Conservation (phyloP, 352 stramenopile genomes). For the Pythium monospermum region DNA sequence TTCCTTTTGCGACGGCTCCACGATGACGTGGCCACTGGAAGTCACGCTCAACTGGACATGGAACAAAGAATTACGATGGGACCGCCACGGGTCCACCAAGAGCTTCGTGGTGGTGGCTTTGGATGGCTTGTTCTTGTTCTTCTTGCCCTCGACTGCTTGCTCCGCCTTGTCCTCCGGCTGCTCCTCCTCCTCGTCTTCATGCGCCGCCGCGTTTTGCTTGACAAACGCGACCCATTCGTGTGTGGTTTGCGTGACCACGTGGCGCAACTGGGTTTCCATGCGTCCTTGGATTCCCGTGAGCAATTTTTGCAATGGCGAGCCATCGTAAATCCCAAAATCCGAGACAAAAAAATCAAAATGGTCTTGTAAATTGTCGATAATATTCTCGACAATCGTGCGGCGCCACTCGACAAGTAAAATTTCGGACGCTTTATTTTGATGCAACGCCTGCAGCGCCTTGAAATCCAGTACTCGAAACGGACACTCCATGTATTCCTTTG, state of each 20-base stretch:
- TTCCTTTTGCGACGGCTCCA: slow-evolving; percentile 61
- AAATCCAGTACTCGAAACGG: slow-evolving; percentile 87
- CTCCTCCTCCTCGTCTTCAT: slow-evolving; percentile 1
- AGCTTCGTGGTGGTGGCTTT: neutral
- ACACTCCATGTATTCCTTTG: slow-evolving; percentile 49
- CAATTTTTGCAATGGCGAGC: slow-evolving; percentile 60
- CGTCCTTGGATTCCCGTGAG: slow-evolving; percentile 84
- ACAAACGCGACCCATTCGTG: slow-evolving; percentile 63
- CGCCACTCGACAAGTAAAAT: slow-evolving; percentile 86
- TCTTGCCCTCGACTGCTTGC: neutral
- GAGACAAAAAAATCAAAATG: slow-evolving; percentile 92
- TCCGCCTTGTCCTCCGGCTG: too few species aligned
- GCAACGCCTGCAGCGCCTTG: slow-evolving; percentile 60
- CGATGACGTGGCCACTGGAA: slow-evolving; percentile 36
- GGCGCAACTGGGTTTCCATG: slow-evolving; percentile 79
- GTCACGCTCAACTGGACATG: slow-evolving; percentile 49
- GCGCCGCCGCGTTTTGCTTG: slow-evolving; percentile 15
- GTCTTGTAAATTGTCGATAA: slow-evolving; percentile 93
- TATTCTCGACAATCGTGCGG: slow-evolving; percentile 86
- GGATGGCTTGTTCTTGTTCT: neutral
- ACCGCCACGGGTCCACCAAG: slow-evolving; percentile 30
- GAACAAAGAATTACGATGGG: slow-evolving; percentile 71
- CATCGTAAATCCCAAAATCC: slow-evolving; percentile 50
- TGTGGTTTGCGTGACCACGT: slow-evolving; percentile 54
- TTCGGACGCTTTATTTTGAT: slow-evolving; percentile 72